phyloP scores from a whole-genome alignment of 2,329 filamentous ascomycete genomes.

The Aulographum hederae region DNA sequence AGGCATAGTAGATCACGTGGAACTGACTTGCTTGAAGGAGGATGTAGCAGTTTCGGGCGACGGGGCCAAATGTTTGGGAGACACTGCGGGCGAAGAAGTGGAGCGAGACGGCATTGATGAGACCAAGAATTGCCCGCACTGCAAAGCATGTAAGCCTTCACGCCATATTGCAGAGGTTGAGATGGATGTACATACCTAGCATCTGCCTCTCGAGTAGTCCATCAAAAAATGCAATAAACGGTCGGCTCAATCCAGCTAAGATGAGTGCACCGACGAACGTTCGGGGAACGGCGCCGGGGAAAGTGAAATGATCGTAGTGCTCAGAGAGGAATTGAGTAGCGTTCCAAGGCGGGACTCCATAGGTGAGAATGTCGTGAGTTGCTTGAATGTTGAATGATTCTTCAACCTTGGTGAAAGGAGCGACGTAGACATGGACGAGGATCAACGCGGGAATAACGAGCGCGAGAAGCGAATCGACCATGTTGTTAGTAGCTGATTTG shows the following conservation, averaged over 20 bases:
- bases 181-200: slow-evolving; percentile 22
- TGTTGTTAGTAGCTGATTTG: background rate
- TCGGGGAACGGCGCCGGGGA: slow-evolving; percentile 79
- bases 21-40: slow-evolving; percentile 71
- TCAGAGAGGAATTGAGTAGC: slow-evolving; percentile 34
- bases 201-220: slow-evolving; percentile 38
- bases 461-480: slow-evolving; percentile 28
- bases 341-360: slow-evolving; percentile 50
- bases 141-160: slow-evolving; percentile 1
- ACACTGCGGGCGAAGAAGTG: slow-evolving; percentile 47
- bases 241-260: slow-evolving; percentile 54
- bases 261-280: slow-evolving; percentile 72
- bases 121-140: slow-evolving; percentile 62
- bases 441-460: slow-evolving; percentile 44
- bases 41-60: slow-evolving; percentile 60
- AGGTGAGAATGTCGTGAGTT: slow-evolving; percentile 69
- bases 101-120: slow-evolving; percentile 55
- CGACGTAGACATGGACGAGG: slow-evolving; percentile 49
- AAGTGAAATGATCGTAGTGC: slow-evolving; percentile 76
- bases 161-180: too few relatives aligned
- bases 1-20: slow-evolving; percentile 83
- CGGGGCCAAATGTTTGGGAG: slow-evolving; percentile 46
- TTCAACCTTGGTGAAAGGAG: slow-evolving; percentile 93
- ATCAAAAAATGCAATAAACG: slow-evolving; percentile 39
- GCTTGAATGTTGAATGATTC: slow-evolving; percentile 98